These are phyloP conservation scores for Rhizopus microsporus DNA, from an alignment of 371 early-diverging fungal species.

Conservation along the genomic window DNA sequence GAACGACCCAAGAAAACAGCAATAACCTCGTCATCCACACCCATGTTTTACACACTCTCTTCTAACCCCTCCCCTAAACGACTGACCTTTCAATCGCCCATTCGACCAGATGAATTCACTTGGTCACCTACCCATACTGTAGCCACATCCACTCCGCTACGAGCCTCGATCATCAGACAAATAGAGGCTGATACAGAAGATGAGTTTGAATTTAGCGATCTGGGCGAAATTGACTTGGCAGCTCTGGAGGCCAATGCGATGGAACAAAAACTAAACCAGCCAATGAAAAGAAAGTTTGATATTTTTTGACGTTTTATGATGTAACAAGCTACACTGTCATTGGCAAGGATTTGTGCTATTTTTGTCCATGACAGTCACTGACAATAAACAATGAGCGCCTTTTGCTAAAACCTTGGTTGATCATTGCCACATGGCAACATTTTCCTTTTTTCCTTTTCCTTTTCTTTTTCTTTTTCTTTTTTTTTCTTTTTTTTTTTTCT, in stretches of 20 bases:
- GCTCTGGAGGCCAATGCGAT: conserved; percentile 2
- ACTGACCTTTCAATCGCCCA: conserved; percentile 12
- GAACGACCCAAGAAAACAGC: conserved; percentile 8
- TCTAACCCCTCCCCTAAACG: conserved; percentile 21
- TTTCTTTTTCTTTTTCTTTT: conserved; percentile 2
- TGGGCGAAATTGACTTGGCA: conserved; percentile 3
- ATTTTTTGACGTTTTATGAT: too few species aligned
- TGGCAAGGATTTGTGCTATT: not conserved
- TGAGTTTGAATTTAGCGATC: conserved; percentile 14
- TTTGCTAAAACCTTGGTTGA: not conserved
- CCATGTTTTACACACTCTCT: conserved; percentile 20
- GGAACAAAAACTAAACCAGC: not conserved
- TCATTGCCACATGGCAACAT: conserved; percentile 1
- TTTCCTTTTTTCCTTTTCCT: not conserved
- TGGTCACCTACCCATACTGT: conserved; percentile 24
- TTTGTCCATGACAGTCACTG: not conserved
- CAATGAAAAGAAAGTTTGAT: not conserved
- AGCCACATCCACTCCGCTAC: conserved; percentile 25
- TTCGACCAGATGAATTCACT: not conserved
- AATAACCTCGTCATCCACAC: not conserved
- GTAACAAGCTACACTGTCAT: too few species aligned
- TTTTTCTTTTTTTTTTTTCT: not conserved
- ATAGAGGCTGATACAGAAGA: conserved; percentile 8
- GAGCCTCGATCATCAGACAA: conserved; percentile 5
- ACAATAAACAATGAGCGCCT: not conserved